Conservation (phyloP, 2,329 filamentous ascomycete species). For the Pseudogymnoascus sp. region DNA sequence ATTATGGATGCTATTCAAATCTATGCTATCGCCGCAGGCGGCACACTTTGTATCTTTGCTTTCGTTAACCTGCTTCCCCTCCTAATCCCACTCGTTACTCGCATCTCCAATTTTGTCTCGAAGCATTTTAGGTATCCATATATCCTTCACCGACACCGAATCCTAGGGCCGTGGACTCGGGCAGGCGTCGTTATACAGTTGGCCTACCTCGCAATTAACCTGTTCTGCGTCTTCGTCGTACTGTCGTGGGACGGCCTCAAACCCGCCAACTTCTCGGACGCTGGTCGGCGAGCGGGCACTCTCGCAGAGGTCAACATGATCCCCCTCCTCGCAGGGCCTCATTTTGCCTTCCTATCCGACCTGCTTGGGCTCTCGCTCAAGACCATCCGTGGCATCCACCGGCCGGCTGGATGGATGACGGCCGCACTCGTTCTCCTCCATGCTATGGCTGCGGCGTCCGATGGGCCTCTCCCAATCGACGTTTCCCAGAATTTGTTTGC, state of each 20-base stretch:
- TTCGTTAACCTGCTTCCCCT: slow-evolving; percentile 2
- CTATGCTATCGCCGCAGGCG: not conserved
- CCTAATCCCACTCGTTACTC: too few relatives aligned
- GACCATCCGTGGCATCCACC: slow-evolving; percentile 17
- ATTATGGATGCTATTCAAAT: slow-evolving; percentile 7
- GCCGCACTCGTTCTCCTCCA: slow-evolving; percentile 19
- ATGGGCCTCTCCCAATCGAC: slow-evolving; percentile 11
- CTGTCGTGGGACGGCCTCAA: not conserved
- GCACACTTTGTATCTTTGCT: slow-evolving; percentile 5
- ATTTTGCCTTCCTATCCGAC: too few relatives aligned
- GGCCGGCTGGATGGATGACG: slow-evolving; percentile 18
- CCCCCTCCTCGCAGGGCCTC: too few relatives aligned
- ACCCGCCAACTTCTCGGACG: not conserved
- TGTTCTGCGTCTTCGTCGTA: not conserved
- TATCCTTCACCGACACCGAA: too few relatives aligned
- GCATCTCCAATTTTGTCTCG: too few relatives aligned
- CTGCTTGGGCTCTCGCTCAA: slow-evolving; percentile 18
- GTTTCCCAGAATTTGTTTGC: slow-evolving; percentile 14
- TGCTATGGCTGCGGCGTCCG: slow-evolving; percentile 13
- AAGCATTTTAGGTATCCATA: too few relatives aligned
- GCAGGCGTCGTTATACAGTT: too few relatives aligned
- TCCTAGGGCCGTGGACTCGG: too few relatives aligned
- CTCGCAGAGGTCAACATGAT: slow-evolving; percentile 17
- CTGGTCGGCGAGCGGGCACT: slow-evolving; percentile 11
- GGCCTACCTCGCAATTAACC: not conserved